Percentiles rank a stretch among this genome's conserved stretches.
Conservation (phyloP, 2,329 filamentous ascomycete species). For the Paraphaeosphaeria sporulosa region DNA sequence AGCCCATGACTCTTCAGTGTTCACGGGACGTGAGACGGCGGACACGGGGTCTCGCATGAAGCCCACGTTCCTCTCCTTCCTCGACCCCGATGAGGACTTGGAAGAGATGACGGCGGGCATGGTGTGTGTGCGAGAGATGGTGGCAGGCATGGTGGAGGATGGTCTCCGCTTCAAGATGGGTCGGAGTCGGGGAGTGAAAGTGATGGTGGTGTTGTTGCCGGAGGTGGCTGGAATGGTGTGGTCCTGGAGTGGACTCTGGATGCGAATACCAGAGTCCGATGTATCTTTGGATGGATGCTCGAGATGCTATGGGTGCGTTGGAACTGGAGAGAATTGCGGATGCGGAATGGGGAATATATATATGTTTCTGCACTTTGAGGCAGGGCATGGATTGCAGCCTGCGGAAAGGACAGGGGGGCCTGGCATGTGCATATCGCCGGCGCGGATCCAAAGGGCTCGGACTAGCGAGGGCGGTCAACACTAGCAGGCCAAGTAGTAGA, state of each 20-base stretch:
- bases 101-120: conserved; percentile 46
- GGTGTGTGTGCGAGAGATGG: conserved; percentile 33
- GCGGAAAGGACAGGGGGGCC: conserved; percentile 34
- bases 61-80: conserved; percentile 45
- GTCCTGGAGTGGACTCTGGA: conserved; percentile 29
- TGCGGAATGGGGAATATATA: conserved; percentile 34
- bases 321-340: conserved; percentile 31
- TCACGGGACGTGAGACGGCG: conserved; percentile 51
- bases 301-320: conserved; percentile 17
- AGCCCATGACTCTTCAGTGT: conserved; percentile 54
- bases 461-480: conserved; percentile 42
- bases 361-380: conserved; percentile 38
- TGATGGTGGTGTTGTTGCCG: conserved; percentile 35
- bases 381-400: conserved; percentile 29
- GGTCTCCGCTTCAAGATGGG: conserved; percentile 44
- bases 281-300: conserved; percentile 16
- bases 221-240: conserved; percentile 32
- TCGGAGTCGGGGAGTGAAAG: conserved; percentile 37
- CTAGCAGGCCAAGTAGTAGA: conserved; percentile 23
- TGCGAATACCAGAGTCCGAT: conserved; percentile 19
- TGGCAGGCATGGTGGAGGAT: conserved; percentile 42
- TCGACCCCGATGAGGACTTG: conserved; percentile 33
- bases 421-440: conserved; percentile 21
- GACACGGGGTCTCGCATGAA: conserved; percentile 49
- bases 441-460: conserved; percentile 15